These are phyloP conservation scores for Vitrella brassicaformis DNA, from an alignment of 73 alveolate species.

Conservation along the genomic window DNA sequence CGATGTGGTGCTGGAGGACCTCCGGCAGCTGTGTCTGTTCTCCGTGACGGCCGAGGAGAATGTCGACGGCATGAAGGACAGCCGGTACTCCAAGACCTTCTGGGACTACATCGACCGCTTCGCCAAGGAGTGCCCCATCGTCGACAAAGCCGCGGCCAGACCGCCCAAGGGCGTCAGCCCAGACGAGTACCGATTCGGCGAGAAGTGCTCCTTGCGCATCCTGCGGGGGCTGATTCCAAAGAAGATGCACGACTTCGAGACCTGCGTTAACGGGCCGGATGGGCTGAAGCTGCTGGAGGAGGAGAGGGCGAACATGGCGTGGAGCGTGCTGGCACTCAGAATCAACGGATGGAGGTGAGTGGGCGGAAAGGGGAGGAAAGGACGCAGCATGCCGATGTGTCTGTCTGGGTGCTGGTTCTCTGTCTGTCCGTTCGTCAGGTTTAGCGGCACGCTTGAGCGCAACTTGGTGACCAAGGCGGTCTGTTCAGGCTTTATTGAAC, in stretches of 20 bases:
- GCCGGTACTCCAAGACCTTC: background rate
- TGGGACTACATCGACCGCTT: too few relatives aligned
- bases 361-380: too few relatives aligned
- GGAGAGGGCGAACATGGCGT: background rate
- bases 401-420: too few relatives aligned
- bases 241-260: too few relatives aligned
- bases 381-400: too few relatives aligned
- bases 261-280: background rate
- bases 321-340: background rate
- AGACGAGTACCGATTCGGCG: too few relatives aligned
- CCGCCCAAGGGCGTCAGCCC: too few relatives aligned
- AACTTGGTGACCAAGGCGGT: background rate
- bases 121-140: too few relatives aligned
- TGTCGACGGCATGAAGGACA: background rate
- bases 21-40: background rate
- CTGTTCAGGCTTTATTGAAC: background rate
- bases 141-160: too few relatives aligned
- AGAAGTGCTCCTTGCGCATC: too few relatives aligned
- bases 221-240: too few relatives aligned
- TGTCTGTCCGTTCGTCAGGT: too few relatives aligned
- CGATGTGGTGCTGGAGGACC: background rate
- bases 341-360: background rate
- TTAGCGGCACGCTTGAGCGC: background rate
- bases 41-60: background rate
- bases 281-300: background rate